These are phyloP conservation scores for Sporobolomyces phaffii DNA, from an alignment of 768 basidiomycete genomes.

Conservation along the genomic window DNA sequence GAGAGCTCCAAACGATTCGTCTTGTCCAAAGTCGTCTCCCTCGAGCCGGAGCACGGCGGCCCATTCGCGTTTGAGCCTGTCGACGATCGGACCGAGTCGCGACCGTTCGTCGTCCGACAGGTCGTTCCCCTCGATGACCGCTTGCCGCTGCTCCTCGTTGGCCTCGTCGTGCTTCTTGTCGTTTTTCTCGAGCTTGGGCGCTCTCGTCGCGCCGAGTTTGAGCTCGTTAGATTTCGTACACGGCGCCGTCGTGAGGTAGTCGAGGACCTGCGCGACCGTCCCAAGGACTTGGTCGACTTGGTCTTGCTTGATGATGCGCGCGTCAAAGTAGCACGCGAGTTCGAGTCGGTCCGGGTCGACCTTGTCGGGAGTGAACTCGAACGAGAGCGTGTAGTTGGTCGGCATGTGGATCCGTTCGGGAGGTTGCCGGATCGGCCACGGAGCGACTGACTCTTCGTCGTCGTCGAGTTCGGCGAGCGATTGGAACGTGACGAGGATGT, in stretches of 20 bases:
- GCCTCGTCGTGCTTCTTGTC: background rate
- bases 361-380: constrained; percentile 38
- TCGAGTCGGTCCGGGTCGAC: constrained; percentile 32
- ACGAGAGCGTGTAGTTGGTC: constrained; percentile 34
- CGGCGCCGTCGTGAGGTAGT: constrained; percentile 25
- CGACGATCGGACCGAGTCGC: background rate
- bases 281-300: constrained; percentile 21
- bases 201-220: constrained; percentile 3
- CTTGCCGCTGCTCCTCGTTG: too few species aligned
- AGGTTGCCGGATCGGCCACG: constrained; percentile 36
- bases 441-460: constrained; percentile 1
- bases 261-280: constrained; percentile 18
- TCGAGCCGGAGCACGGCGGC: constrained; percentile 15
- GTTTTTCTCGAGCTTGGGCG: background rate
- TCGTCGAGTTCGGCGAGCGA: constrained; percentile 31
- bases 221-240: constrained; percentile 20
- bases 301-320: background rate
- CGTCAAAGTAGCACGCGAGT: constrained; percentile 35
- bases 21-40: background rate
- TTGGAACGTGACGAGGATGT: constrained; percentile 38
- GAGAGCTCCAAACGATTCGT: constrained; percentile 23
- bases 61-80: constrained; percentile 9
- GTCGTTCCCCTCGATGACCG: background rate
- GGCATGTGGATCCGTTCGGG: constrained; percentile 37
- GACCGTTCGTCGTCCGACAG: background rate